phyloP scores from a whole-genome alignment of 2,329 filamentous ascomycete species.

The Aureobasidium sp. region DNA sequence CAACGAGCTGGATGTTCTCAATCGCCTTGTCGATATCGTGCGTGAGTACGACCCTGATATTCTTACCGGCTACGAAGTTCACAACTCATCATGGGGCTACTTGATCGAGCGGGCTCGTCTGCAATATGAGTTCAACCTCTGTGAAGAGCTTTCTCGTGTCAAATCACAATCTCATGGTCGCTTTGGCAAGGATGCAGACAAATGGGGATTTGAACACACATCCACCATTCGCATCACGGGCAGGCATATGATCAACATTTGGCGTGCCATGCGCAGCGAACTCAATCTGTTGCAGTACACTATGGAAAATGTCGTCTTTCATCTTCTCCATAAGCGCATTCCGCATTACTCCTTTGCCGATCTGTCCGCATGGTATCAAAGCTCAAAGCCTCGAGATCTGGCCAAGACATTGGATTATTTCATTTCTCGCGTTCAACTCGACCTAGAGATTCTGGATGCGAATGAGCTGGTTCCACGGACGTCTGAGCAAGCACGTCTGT shows the following conservation, averaged over 20 bases:
- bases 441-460: conserved; percentile 83
- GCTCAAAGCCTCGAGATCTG: conserved; percentile 60
- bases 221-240: conserved; percentile 90
- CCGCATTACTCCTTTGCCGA: conserved; percentile 78
- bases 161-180: conserved; percentile 74
- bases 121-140: conserved; percentile 85
- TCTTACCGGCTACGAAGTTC: conserved; percentile 88
- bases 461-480: conserved; percentile 86
- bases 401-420: conserved; percentile 74
- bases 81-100: conserved; percentile 91
- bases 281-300: conserved; percentile 88
- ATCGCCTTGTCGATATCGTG: conserved; percentile 80
- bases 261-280: conserved; percentile 92
- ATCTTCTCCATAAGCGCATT: conserved; percentile 77
- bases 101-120: conserved; percentile 79
- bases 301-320: conserved; percentile 92
- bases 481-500: conserved; percentile 84
- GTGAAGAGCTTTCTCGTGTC: conserved; percentile 84
- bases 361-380: conserved; percentile 75
- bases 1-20: conserved; percentile 77
- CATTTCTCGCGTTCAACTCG: conserved; percentile 64
- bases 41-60: conserved; percentile 82
- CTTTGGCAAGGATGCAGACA: conserved; percentile 78
- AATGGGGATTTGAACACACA: conserved; percentile 90
- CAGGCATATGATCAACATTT: conserved; percentile 93